Evolutionary conservation across 768 basidiomycete species (phyloP).

Genomic region (Boletus vinaceobasis): DNA sequence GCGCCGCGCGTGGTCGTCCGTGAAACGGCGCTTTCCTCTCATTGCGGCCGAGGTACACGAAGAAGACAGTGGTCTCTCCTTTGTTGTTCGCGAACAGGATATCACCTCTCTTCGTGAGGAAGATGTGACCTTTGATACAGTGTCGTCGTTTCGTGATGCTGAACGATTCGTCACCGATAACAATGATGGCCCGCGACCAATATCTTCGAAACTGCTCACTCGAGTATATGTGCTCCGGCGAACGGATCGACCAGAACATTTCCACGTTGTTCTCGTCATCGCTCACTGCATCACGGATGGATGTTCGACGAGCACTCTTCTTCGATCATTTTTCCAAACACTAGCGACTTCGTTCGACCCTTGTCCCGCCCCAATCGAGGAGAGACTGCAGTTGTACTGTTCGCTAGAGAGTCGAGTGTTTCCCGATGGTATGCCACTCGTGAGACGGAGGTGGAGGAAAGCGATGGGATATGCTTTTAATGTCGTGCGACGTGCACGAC

Average conservation of each 20-base stretch:
- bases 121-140: conserved; percentile 38
- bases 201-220: conserved; percentile 24
- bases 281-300: conserved; percentile 34
- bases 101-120: conserved; percentile 18
- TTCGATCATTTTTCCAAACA: conserved; percentile 4
- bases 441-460: neutral
- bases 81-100: conserved; percentile 40
- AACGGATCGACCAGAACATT: conserved; percentile 34
- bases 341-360: conserved; percentile 2
- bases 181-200: conserved; percentile 30
- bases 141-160: conserved; percentile 38
- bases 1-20: conserved; percentile 39
- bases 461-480: neutral
- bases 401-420: neutral
- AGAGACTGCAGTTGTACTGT: neutral
- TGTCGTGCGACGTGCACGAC: neutral
- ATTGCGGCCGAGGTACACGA: conserved; percentile 30
- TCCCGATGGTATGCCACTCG: neutral
- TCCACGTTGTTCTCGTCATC: conserved; percentile 43
- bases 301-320: neutral
- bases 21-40: conserved; percentile 49
- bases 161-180: conserved; percentile 29
- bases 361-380: neutral
- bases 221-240: conserved; percentile 42
- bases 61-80: conserved; percentile 26